Conservation (phyloP, 805 yeast genomes). For the Candida gorgasii region DNA sequence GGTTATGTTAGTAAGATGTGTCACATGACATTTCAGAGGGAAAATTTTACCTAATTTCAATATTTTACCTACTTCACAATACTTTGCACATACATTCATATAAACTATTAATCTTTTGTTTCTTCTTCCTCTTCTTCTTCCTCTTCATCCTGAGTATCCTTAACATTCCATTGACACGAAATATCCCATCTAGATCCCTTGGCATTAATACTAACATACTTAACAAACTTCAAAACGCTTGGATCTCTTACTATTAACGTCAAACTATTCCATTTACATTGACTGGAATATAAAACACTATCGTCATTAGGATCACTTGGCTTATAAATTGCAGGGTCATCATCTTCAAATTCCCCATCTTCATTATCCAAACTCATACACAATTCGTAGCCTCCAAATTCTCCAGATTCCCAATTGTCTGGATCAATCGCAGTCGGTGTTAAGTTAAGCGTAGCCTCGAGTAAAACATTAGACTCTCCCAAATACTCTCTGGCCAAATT, state of each 20-base stretch:
- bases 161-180: slow-evolving; percentile 74
- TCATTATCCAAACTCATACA: slow-evolving; percentile 67
- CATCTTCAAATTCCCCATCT: slow-evolving; percentile 46
- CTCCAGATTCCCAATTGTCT: slow-evolving; percentile 84
- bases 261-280: slow-evolving; percentile 82
- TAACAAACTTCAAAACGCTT: slow-evolving; percentile 85
- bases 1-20: no score
- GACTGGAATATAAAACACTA: slow-evolving; percentile 74
- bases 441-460: slow-evolving; percentile 80
- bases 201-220: slow-evolving; percentile 86
- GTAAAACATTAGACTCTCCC: slow-evolving; percentile 41
- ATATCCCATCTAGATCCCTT: slow-evolving; percentile 94
- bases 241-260: slow-evolving; percentile 80
- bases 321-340: slow-evolving; percentile 84
- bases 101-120: no score
- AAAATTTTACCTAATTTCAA: no score
- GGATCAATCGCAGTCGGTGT: slow-evolving; percentile 64
- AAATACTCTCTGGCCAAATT: slow-evolving; percentile 33
- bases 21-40: no score
- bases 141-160: slow-evolving; percentile 40
- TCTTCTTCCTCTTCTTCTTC: slow-evolving; percentile 20
- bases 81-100: slow-evolving; percentile 6
- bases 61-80: no score
- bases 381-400: slow-evolving; percentile 90
- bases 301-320: slow-evolving; percentile 59